phyloP scores from a whole-genome alignment of 192 early-diverging fungal genomes.

The Chytriomyces confervae region DNA sequence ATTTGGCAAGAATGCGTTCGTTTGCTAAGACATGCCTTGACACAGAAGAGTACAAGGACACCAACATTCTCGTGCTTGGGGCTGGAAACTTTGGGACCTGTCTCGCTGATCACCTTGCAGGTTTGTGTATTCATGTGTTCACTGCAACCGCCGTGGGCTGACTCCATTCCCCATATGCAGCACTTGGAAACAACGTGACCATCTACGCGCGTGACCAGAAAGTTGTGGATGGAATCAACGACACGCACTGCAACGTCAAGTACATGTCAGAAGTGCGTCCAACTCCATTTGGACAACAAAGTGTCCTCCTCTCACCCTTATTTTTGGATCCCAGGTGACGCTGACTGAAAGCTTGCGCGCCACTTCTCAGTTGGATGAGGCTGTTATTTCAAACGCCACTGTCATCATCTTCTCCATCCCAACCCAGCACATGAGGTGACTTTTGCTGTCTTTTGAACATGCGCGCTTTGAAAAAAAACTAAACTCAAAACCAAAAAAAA shows the following conservation, averaged over 20 bases:
- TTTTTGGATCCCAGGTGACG: constrained; percentile 20
- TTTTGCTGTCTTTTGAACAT: constrained; percentile 38
- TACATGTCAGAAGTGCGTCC: constrained; percentile 47
- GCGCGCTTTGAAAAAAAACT: constrained; percentile 32
- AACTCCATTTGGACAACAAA: background rate
- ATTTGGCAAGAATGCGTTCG: too few relatives aligned
- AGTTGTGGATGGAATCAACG: constrained; percentile 52
- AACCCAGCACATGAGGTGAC: constrained; percentile 57
- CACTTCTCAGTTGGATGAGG: constrained; percentile 36
- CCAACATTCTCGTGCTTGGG: constrained; percentile 41
- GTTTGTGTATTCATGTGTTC: constrained; percentile 17
- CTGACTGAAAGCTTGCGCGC: constrained; percentile 41
- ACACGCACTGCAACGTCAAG: constrained; percentile 45
- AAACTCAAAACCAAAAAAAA: too few relatives aligned
- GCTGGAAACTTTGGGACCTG: constrained; percentile 62
- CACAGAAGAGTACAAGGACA: constrained; percentile 6
- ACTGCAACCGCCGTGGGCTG: too few relatives aligned
- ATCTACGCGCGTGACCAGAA: constrained; percentile 50
- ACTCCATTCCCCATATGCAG: background rate
- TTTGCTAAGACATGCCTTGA: background rate
- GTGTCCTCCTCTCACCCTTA: background rate
- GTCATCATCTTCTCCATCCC: constrained; percentile 58
- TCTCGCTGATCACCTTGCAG: constrained; percentile 57
- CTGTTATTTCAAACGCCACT: constrained; percentile 34
- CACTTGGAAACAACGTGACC: constrained; percentile 35